A percentile compares a stretch with the other conserved stretches of the same genome.
These are phyloP conservation scores for Eucalyptus shirleyi DNA, from an alignment of 345 rosid species.

Conservation along the genomic window DNA sequence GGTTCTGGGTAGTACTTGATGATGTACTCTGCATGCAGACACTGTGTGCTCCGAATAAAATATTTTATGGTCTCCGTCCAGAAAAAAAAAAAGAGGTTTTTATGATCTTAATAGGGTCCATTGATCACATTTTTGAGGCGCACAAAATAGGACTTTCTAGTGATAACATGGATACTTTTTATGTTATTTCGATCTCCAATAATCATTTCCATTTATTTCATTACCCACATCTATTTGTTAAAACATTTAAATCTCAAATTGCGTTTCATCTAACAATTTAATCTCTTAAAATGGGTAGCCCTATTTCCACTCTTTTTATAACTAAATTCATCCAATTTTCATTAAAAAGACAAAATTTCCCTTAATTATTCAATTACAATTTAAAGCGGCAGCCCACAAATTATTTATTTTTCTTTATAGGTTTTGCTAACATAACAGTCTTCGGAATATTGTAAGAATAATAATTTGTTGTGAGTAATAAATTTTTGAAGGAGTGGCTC, in stretches of 20 bases:
- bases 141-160: neutral
- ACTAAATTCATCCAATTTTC: neutral
- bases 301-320: neutral
- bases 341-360: neutral
- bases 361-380: neutral
- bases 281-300: neutral
- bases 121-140: neutral
- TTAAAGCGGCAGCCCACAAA: neutral
- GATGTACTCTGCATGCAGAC: neutral
- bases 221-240: neutral
- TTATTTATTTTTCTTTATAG: too few species aligned
- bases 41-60: neutral
- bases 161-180: neutral
- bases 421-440: too few species aligned
- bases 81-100: neutral
- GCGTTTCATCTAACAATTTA: neutral
- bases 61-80: neutral
- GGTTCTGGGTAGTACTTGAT: neutral
- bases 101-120: neutral
- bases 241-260: neutral
- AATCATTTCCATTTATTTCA: neutral
- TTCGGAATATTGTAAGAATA: too few species aligned
- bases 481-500: too few species aligned
- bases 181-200: neutral
- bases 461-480: neutral